These are phyloP conservation scores for Plasmodium gonderi DNA, from an alignment of 169 alveolate genomes.

Conservation along the genomic window DNA sequence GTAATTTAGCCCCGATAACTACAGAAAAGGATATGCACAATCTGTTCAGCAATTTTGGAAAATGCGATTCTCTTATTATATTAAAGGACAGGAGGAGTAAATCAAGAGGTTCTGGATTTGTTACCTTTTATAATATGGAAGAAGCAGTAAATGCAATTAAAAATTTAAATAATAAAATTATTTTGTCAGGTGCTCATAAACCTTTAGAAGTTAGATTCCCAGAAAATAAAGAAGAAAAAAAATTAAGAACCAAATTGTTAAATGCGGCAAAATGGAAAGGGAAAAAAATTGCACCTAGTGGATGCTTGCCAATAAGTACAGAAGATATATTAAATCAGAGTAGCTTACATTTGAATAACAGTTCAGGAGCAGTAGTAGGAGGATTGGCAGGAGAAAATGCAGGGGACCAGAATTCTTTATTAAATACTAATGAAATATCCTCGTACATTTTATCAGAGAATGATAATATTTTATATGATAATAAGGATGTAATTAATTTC, in stretches of 20 bases:
- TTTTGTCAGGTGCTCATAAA: conserved; percentile 73
- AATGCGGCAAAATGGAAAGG: conserved; percentile 76
- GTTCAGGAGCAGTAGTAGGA: not conserved
- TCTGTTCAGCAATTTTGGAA: conserved; percentile 68
- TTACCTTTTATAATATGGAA: conserved; percentile 65
- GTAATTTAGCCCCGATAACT: conserved; percentile 75
- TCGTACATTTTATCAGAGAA: conserved; percentile 41
- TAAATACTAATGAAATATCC: conserved; percentile 18
- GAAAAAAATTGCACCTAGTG: conserved; percentile 74
- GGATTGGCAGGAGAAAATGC: not conserved
- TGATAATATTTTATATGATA: conserved; percentile 18
- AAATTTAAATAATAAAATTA: conserved; percentile 67
- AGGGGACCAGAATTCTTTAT: not conserved
- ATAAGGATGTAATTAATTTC: conserved; percentile 3
- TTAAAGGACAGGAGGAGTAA: conserved; percentile 74
- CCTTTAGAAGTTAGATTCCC: conserved; percentile 76
- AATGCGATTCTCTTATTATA: conserved; percentile 64
- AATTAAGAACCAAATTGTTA: conserved; percentile 66
- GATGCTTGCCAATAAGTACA: conserved; percentile 59
- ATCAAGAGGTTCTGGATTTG: conserved; percentile 75
- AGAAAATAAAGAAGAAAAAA: conserved; percentile 66
- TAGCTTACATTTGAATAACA: conserved; percentile 28
- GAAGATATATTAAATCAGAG: conserved; percentile 63
- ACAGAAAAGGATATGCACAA: conserved; percentile 76
- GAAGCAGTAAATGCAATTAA: conserved; percentile 74